phyloP scores from a whole-genome alignment of 2,329 filamentous ascomycete genomes.

The Aspergillus latus region DNA sequence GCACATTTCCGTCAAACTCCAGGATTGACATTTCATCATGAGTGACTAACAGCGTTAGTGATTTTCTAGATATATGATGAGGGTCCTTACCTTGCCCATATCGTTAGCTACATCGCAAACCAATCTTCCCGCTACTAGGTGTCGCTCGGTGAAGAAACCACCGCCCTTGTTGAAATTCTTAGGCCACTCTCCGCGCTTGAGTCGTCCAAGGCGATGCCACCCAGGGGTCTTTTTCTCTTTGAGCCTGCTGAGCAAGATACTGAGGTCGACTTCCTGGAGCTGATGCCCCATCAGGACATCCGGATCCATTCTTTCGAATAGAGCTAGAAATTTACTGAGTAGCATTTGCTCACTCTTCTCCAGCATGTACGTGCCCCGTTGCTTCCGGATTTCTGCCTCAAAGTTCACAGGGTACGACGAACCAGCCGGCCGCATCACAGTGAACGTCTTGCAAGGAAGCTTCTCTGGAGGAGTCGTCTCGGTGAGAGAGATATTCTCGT shows the following conservation, averaged over 20 bases:
- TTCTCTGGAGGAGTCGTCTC: conserved; percentile 88
- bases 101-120: conserved; percentile 95
- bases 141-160: conserved; percentile 88
- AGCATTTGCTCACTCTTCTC: conserved; percentile 83
- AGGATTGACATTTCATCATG: conserved; percentile 96
- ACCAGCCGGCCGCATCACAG: conserved; percentile 78
- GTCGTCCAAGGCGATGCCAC: conserved; percentile 88
- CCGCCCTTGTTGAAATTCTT: conserved; percentile 80
- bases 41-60: conserved; percentile 58
- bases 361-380: conserved; percentile 73
- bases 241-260: conserved; percentile 80
- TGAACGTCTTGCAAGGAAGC: conserved; percentile 86
- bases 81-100: conserved; percentile 68
- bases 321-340: conserved; percentile 82
- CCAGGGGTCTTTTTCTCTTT: conserved; percentile 87
- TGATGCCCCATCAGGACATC: conserved; percentile 94
- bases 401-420: conserved; percentile 82
- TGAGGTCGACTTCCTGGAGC: conserved; percentile 96
- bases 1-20: conserved; percentile 98
- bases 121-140: conserved; percentile 82
- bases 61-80: neutral
- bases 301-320: conserved; percentile 83
- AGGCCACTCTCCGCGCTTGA: conserved; percentile 84
- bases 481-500: conserved; percentile 81
- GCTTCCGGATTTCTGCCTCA: conserved; percentile 71